Evolutionary conservation across 495 filamentous ascomycete genomes (phyloP).

Genomic region (Astrothelium subdiscretum): DNA sequence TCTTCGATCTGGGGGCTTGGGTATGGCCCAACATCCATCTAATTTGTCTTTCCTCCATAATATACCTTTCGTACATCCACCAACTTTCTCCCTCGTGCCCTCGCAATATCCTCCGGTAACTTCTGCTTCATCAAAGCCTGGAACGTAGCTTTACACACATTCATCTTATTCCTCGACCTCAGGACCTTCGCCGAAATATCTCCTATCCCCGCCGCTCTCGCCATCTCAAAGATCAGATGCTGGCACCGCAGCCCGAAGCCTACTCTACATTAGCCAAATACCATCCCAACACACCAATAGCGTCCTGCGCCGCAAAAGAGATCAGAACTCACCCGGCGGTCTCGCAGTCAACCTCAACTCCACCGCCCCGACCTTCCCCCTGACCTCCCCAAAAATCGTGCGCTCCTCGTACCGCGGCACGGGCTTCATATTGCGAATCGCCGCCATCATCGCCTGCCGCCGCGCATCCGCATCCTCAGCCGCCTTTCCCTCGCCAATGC

Average conservation of each 20-base stretch:
- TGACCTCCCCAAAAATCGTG: conserved; percentile 79
- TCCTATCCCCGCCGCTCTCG: conserved; percentile 64
- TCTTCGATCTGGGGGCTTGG: neutral
- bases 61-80: conserved; percentile 96
- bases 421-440: conserved; percentile 78
- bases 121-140: conserved; percentile 70
- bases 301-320: conserved; percentile 14
- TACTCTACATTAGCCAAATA: conserved; percentile 23
- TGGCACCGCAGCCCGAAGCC: conserved; percentile 89
- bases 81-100: conserved; percentile 80
- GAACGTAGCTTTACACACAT: conserved; percentile 83
- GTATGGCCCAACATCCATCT: neutral
- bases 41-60: conserved; percentile 59
- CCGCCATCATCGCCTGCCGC: conserved; percentile 56
- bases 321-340: conserved; percentile 59
- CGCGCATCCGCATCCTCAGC: conserved; percentile 53
- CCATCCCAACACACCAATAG: neutral
- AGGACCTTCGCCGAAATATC: conserved; percentile 74
- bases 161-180: conserved; percentile 84
- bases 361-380: conserved; percentile 62
- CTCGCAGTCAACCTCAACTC: conserved; percentile 62
- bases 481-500: conserved; percentile 81
- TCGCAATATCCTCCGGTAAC: conserved; percentile 77
- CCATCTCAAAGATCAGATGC: conserved; percentile 86
- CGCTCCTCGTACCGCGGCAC: conserved; percentile 79